Conservation (phyloP, 306 rosid genomes). For the Nissolia schottii region DNA sequence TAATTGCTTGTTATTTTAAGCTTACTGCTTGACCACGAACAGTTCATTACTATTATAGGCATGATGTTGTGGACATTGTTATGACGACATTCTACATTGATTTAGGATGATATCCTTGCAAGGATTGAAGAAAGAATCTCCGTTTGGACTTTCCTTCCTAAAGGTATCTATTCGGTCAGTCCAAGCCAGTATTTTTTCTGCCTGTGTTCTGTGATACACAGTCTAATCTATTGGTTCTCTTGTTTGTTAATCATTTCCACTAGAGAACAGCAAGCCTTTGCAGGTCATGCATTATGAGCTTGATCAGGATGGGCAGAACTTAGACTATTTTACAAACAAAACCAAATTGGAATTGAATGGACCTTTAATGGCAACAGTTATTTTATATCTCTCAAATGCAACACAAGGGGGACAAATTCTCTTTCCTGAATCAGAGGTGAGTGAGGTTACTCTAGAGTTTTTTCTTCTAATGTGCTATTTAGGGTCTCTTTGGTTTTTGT, state of each 20-base stretch:
- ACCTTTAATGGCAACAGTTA: constrained; percentile 67
- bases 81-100: constrained; percentile 6
- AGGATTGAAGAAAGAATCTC: constrained; percentile 78
- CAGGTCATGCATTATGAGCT: constrained; percentile 41
- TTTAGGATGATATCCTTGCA: constrained; percentile 63
- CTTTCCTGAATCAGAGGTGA: constrained; percentile 62
- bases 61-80: neutral
- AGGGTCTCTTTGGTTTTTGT: too few relatives aligned
- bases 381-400: constrained; percentile 71
- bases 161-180: constrained; percentile 49
- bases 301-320: constrained; percentile 35
- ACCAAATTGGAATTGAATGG: constrained; percentile 38
- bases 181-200: neutral
- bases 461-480: neutral
- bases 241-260: constrained; percentile 14
- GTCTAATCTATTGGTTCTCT: neutral
- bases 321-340: constrained; percentile 37
- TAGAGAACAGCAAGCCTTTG: constrained; percentile 62
- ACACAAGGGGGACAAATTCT: constrained; percentile 68
- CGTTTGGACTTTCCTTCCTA: constrained; percentile 83
- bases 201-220: neutral
- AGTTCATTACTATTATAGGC: neutral
- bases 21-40: constrained; percentile 9
- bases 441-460: neutral
- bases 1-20: constrained; percentile 9